Evolutionary conservation across 2,329 filamentous ascomycete genomes (phyloP), one percentile per base, ranked within the genome.

Genomic region (Leptographium flavum): DNA sequence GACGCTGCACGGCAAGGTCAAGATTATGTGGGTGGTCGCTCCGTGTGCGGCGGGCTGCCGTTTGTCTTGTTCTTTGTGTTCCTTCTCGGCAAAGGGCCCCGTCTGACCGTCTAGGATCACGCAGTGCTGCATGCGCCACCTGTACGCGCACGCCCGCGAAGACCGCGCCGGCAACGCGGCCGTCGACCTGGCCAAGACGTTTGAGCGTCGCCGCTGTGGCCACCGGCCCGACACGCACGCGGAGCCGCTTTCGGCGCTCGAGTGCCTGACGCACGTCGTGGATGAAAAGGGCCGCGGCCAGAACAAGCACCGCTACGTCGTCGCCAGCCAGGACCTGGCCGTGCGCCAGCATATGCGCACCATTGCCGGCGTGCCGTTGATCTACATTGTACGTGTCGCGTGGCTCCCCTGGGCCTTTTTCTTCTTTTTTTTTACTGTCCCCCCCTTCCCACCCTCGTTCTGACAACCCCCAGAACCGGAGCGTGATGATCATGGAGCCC

Each of bases 1-100:
- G 47, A 92, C 87, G n/a, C 69, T 94, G 4, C 86, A 93, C 58
- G 88, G 86, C 49, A 76, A 86, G 60, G 79, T 87, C 54, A 94
- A 92, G 64, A 82, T 85, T 41, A 81, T 57, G 79, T 85, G 68
- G 46, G 76, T 32, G 30, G 6, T 32, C 5, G 30, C 27, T 11
- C 27, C 27, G 27, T 28, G 27, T n/a, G n/a, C n/a, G n/a, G n/a
- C n/a, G n/a, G n/a, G n/a, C n/a, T n/a, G n/a, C n/a, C 11, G 8
- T 27, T 19, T 8, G 23, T 10, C 27, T 11, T 13, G 4, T 22
- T 19, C n/a, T 19, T 19, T 37, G n/a, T 37, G 68, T 21, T 37
- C 23, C 8, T 14, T 27, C 35, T 13, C 19, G 37, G 31, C 14
- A 25, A n/a, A n/a, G n/a, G 3, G 7, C 31, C 31, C 35, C 17